Conservation (phyloP, 768 basidiomycete species). For the Boletus fagicola region DNA sequence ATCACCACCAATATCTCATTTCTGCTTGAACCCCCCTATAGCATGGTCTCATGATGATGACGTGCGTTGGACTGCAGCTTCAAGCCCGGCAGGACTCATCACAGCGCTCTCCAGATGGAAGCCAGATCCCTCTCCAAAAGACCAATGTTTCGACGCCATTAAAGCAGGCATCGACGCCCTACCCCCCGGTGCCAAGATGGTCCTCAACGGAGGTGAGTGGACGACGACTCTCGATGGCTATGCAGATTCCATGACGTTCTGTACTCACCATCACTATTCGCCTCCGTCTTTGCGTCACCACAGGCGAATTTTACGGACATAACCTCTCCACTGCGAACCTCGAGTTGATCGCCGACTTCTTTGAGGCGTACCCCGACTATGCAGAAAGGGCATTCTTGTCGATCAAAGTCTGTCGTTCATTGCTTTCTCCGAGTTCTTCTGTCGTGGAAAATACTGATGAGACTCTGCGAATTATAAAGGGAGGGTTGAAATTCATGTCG, state of each 20-base stretch:
- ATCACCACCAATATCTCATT: no score
- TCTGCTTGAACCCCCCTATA: slow-evolving; percentile 1
- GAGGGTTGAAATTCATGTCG: slow-evolving; percentile 1
- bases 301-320: slow-evolving; percentile 59
- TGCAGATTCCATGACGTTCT: background rate
- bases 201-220: slow-evolving; percentile 50
- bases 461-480: background rate
- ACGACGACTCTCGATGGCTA: background rate
- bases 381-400: slow-evolving; percentile 33
- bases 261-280: no score
- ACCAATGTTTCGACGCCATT: slow-evolving; percentile 61
- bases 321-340: slow-evolving; percentile 43
- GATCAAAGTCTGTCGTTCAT: slow-evolving; percentile 33
- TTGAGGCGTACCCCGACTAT: slow-evolving; percentile 34
- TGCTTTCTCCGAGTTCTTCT: background rate
- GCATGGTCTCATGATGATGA: slow-evolving; percentile 62
- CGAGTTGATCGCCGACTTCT: slow-evolving; percentile 41
- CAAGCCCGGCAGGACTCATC: background rate
- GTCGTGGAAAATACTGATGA: background rate
- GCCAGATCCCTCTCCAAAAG: slow-evolving; percentile 48
- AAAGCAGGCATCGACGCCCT: slow-evolving; percentile 48
- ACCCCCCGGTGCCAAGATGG: slow-evolving; percentile 44
- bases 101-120: slow-evolving; percentile 37
- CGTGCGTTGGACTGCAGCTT: slow-evolving; percentile 33
- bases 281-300: background rate